Evolutionary conservation across 306 rosid species (phyloP).

Genomic region (Neltuma alba): DNA sequence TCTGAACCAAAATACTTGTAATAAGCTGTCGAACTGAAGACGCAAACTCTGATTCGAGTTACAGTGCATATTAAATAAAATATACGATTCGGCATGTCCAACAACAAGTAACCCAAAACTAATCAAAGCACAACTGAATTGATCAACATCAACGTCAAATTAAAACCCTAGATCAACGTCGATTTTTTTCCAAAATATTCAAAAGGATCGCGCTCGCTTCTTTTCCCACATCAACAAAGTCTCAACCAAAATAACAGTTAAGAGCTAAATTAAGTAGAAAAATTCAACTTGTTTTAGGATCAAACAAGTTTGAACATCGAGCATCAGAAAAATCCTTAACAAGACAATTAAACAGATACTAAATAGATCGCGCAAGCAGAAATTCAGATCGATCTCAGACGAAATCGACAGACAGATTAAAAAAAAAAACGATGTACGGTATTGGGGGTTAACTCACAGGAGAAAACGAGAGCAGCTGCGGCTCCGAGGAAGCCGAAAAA

Average conservation of each 20-base stretch:
- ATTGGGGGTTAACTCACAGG: slow-evolving; percentile 51
- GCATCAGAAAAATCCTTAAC: background rate
- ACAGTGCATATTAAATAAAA: background rate
- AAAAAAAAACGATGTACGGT: background rate
- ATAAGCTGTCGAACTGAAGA: background rate
- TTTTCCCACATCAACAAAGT: background rate
- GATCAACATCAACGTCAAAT: background rate
- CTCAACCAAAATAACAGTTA: background rate
- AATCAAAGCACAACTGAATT: slow-evolving; percentile 28
- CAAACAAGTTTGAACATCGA: background rate
- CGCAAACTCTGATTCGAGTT: background rate
- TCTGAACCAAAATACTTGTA: background rate
- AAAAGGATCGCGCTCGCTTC: background rate
- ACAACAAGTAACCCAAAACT: background rate
- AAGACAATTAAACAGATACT: background rate
- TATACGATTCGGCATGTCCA: slow-evolving; percentile 8
- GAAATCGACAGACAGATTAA: background rate
- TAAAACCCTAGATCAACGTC: background rate
- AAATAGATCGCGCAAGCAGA: background rate
- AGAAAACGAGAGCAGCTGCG: slow-evolving; percentile 85
- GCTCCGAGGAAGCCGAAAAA: slow-evolving; percentile 96
- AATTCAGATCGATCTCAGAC: slow-evolving; percentile 35
- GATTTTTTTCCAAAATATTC: background rate
- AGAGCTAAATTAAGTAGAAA: background rate
- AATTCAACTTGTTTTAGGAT: slow-evolving; percentile 33